These are phyloP conservation scores for Adiantum capillusveneris DNA, from an alignment of 75 land plant genomes.

Conservation along the genomic window DNA sequence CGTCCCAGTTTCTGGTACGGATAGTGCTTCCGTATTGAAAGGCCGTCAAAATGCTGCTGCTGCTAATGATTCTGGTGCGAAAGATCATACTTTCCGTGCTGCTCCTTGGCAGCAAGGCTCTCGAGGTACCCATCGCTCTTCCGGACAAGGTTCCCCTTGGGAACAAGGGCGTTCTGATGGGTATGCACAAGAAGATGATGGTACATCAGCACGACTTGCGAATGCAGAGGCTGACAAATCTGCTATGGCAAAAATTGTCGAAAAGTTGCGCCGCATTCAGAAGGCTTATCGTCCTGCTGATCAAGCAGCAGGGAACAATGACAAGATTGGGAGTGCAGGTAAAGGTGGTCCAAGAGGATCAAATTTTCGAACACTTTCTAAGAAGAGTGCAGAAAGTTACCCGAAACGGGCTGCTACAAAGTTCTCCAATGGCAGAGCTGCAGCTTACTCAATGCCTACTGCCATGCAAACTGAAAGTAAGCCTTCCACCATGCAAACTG, in stretches of 20 bases:
- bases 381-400: no score
- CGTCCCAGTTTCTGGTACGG: no score
- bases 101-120: constrained; percentile 1
- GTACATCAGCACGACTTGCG: neutral
- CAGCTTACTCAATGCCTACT: neutral
- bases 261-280: constrained; percentile 25
- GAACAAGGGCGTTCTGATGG: neutral
- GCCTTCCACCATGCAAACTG: constrained; percentile 23
- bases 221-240: neutral
- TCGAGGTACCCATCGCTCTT: neutral
- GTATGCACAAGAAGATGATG: neutral
- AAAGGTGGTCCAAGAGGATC: no score
- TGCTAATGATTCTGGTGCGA: no score
- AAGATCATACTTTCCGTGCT: constrained; percentile 1
- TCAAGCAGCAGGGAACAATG: no score
- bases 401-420: neutral
- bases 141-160: neutral
- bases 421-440: neutral
- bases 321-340: no score
- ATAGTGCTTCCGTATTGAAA: no score
- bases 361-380: no score
- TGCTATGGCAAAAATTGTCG: constrained; percentile 29
- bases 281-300: neutral
- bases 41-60: no score
- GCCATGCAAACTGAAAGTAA: constrained; percentile 36